Evolutionary conservation across 73 alveolate genomes (phyloP).

Genomic region (Tetrahymena thermophila): DNA sequence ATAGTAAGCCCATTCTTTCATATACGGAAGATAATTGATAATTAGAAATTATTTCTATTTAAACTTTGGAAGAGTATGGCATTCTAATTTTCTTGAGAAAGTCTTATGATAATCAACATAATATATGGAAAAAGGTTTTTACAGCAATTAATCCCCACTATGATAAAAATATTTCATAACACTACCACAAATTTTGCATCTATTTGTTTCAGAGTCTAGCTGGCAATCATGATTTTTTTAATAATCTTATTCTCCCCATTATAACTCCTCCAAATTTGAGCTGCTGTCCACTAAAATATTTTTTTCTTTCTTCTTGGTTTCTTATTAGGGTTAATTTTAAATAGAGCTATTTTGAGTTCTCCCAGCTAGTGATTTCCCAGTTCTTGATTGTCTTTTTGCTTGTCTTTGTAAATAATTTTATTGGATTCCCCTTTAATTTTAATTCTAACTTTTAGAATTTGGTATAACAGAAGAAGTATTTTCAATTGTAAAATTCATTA

Average conservation of each 20-base stretch:
- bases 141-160: neutral
- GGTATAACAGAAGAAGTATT: neutral
- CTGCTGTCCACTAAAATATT: neutral
- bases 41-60: neutral
- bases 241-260: slow-evolving; percentile 2
- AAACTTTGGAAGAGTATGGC: neutral
- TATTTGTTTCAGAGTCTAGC: neutral
- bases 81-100: neutral
- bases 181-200: neutral
- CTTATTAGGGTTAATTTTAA: neutral
- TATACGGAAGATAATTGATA: neutral
- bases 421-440: neutral
- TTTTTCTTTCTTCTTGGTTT: neutral
- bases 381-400: neutral
- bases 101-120: neutral
- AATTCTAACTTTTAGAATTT: neutral
- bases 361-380: neutral
- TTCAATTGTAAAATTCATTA: neutral
- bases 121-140: neutral
- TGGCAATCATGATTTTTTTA: neutral
- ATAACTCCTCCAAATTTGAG: neutral
- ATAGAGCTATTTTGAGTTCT: neutral
- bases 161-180: neutral
- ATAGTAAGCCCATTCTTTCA: neutral
- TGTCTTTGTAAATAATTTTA: neutral